These are phyloP conservation scores for Sarcodon aspratus DNA, from an alignment of 768 basidiomycete genomes.

Conservation along the genomic window DNA sequence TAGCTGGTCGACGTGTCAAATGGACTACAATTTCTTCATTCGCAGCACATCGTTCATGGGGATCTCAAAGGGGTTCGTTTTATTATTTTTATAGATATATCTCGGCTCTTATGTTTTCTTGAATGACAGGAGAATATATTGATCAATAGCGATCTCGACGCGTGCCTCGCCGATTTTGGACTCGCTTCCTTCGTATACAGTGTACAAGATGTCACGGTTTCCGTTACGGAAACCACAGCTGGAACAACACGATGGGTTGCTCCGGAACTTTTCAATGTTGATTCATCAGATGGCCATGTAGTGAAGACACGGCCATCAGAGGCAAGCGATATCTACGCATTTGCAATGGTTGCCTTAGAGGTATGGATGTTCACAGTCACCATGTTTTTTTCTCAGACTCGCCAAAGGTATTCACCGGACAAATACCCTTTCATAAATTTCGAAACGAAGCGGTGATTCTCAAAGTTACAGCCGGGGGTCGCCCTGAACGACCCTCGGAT, in stretches of 20 bases:
- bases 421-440: not conserved
- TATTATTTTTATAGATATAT: no score
- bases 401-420: conserved; percentile 1
- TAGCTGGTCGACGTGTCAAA: no score
- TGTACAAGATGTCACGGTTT: not conserved
- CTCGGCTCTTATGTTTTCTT: not conserved
- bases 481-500: not conserved
- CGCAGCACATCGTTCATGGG: no score
- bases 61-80: no score
- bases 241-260: not conserved
- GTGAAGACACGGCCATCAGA: not conserved
- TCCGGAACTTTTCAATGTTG: not conserved
- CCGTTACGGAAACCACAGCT: no score
- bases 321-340: not conserved
- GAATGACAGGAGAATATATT: conserved; percentile 11
- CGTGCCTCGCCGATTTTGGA: conserved; percentile 15
- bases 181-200: conserved; percentile 7
- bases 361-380: not conserved
- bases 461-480: not conserved
- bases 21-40: no score
- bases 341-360: not conserved
- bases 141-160: conserved; percentile 7
- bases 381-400: not conserved
- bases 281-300: no score
- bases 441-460: conserved; percentile 1